Percentiles rank a stretch among this genome's conserved stretches.
phyloP scores from a whole-genome alignment of 1,284 basidiomycete species.

The Apiotrichum gamsii region DNA sequence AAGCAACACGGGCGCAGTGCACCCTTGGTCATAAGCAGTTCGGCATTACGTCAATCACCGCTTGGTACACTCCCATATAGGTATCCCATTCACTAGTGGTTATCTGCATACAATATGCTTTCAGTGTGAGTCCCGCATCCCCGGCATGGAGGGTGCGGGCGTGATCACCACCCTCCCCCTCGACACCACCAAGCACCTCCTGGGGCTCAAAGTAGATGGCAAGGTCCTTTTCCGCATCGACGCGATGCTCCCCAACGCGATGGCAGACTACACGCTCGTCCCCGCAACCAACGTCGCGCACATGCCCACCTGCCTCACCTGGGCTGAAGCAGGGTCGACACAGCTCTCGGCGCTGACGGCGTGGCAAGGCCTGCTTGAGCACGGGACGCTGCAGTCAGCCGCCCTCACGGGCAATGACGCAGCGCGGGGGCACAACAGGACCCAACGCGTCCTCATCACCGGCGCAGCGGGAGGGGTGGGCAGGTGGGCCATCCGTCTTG shows the following conservation, averaged over 20 bases:
- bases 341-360: conserved; percentile 12
- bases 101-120: too few species aligned
- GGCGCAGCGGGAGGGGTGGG: conserved; percentile 2
- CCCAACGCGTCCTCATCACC: conserved; percentile 7
- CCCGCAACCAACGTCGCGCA: conserved; percentile 5
- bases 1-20: too few species aligned
- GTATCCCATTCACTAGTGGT: too few species aligned
- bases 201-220: too few species aligned
- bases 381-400: conserved; percentile 6
- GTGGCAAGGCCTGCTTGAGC: conserved; percentile 13
- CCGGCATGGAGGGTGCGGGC: too few species aligned
- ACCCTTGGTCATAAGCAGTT: too few species aligned
- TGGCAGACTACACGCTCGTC: conserved; percentile 6
- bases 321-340: conserved; percentile 10
- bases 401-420: neutral
- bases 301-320: conserved; percentile 8
- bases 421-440: neutral
- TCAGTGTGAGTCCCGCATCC: too few species aligned
- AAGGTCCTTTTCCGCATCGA: conserved; percentile 13
- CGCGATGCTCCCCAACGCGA: conserved; percentile 5
- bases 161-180: too few species aligned
- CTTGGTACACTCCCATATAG: too few species aligned
- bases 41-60: too few species aligned
- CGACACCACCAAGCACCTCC: too few species aligned
- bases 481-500: conserved; percentile 1